Percentiles rank a stretch among this genome's conserved stretches.
Conservation (phyloP, 1,284 basidiomycete genomes). For the Gomphus sp. region DNA sequence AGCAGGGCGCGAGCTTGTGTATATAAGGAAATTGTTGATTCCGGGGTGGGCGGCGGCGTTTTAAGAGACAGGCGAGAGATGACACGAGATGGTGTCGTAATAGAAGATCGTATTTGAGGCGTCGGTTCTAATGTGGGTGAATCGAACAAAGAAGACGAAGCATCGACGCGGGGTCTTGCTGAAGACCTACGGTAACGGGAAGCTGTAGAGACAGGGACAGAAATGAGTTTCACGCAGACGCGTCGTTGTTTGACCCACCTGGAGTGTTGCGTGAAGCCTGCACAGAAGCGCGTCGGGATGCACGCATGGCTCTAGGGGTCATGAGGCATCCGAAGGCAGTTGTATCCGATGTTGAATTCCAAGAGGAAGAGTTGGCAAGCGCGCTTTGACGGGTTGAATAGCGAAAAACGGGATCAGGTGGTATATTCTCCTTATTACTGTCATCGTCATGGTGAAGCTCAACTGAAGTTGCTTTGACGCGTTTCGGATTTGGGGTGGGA, state of each 20-base stretch:
- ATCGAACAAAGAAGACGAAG: neutral
- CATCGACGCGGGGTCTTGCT: slow-evolving; percentile 27
- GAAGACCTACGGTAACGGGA: slow-evolving; percentile 39
- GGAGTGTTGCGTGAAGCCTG: neutral
- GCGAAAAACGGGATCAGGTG: slow-evolving; percentile 27
- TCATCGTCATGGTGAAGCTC: slow-evolving; percentile 37
- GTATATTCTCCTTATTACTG: slow-evolving; percentile 66
- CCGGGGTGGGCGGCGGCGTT: slow-evolving; percentile 53
- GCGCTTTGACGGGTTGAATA: neutral
- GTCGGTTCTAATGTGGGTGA: neutral
- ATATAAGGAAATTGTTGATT: slow-evolving; percentile 40
- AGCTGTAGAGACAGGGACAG: neutral
- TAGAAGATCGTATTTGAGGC: neutral
- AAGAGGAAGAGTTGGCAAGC: neutral
- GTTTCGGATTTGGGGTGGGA: slow-evolving; percentile 54
- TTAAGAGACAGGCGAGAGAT: slow-evolving; percentile 36
- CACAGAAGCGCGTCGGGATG: slow-evolving; percentile 7
- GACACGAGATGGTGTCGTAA: slow-evolving; percentile 29
- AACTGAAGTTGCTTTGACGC: slow-evolving; percentile 37
- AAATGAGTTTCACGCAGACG: neutral
- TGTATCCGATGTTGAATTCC: slow-evolving; percentile 3
- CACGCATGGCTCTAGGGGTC: slow-evolving; percentile 25
- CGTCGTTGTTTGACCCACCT: slow-evolving; percentile 7
- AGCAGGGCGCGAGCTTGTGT: slow-evolving; percentile 57
- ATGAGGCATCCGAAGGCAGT: slow-evolving; percentile 19